These are phyloP conservation scores for Xylariaceae sp. DNA, from an alignment of 2,329 filamentous ascomycete species.

Conservation along the genomic window DNA sequence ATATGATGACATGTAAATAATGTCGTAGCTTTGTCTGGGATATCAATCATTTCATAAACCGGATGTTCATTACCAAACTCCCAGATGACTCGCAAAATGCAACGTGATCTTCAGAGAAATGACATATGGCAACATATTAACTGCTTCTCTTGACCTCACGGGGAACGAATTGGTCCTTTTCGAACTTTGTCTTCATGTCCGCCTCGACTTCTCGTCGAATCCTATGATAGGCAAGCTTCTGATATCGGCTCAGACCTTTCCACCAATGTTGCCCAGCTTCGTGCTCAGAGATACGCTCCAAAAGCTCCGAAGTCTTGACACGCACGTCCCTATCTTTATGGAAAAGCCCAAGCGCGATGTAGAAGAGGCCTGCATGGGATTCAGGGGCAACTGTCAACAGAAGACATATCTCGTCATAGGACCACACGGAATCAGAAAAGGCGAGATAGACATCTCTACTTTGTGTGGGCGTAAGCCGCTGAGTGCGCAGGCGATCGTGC, in stretches of 20 bases:
- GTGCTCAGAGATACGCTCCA: conserved; percentile 81
- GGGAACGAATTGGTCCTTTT: conserved; percentile 42
- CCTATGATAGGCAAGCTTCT: conserved; percentile 80
- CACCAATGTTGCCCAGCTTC: conserved; percentile 94
- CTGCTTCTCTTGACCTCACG: conserved; percentile 49
- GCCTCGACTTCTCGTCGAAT: conserved; percentile 65
- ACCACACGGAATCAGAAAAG: conserved; percentile 70
- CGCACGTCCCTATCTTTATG: conserved; percentile 83
- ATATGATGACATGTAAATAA: no score
- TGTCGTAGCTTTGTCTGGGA: no score
- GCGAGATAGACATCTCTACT: conserved; percentile 83
- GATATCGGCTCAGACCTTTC: conserved; percentile 79
- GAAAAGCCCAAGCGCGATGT: conserved; percentile 85
- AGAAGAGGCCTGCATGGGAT: conserved; percentile 84
- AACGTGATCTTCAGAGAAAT: no score
- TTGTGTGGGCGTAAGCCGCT: conserved; percentile 73
- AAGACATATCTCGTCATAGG: conserved; percentile 83
- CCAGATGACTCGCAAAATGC: no score
- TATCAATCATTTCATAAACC: no score
- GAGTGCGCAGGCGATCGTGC: conserved; percentile 82
- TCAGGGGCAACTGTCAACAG: conserved; percentile 80
- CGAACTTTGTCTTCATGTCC: conserved; percentile 47
- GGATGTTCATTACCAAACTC: no score
- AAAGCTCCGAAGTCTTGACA: conserved; percentile 70
- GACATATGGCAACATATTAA: conserved; percentile 28